phyloP scores from a whole-genome alignment of 306 rosid species.

The Lathyrus oleraceus region DNA sequence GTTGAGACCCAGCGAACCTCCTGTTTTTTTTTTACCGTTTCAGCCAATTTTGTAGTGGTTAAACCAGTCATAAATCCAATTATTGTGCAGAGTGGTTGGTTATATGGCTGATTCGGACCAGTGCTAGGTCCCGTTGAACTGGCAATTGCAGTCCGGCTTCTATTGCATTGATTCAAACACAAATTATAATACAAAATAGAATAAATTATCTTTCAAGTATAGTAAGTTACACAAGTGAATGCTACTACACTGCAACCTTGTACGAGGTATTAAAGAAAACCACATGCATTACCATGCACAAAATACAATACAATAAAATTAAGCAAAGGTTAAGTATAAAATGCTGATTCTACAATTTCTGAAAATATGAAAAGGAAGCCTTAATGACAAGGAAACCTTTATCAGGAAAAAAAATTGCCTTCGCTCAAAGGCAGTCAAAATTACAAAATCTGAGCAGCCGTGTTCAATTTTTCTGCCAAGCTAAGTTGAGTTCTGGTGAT shows the following conservation, averaged over 20 bases:
- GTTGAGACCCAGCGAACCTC: too few relatives aligned
- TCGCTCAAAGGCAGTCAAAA: neutral
- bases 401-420: conserved; percentile 2
- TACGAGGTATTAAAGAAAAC: conserved; percentile 21
- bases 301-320: neutral
- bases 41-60: too few relatives aligned
- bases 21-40: too few relatives aligned
- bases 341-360: conserved; percentile 19
- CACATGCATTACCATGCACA: conserved; percentile 35
- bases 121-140: too few relatives aligned
- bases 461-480: conserved; percentile 89
- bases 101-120: too few relatives aligned
- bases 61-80: too few relatives aligned
- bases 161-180: neutral
- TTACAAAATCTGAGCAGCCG: conserved; percentile 91
- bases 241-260: conserved; percentile 25
- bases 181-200: neutral
- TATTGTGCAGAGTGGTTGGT: too few relatives aligned
- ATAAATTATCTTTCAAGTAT: conserved; percentile 23
- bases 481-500: conserved; percentile 85
- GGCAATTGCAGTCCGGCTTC: too few relatives aligned
- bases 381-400: conserved; percentile 10
- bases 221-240: conserved; percentile 26
- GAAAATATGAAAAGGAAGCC: conserved; percentile 16
- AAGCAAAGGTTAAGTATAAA: conserved; percentile 1